Conservation (phyloP, 495 filamentous ascomycete species). For the Penicillium diatomitis region DNA sequence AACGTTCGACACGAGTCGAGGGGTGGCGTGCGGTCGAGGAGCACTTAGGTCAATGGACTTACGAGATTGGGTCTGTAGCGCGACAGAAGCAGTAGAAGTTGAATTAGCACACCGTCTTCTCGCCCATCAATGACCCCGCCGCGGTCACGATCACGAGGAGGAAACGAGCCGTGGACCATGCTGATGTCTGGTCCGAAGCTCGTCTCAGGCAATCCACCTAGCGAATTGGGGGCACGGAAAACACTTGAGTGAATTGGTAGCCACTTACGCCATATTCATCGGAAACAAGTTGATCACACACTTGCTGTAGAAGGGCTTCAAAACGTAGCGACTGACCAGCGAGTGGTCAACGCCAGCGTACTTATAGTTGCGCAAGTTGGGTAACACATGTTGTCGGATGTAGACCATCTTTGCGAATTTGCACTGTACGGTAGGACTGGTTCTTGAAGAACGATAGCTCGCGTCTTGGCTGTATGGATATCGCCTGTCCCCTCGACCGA, state of each 20-base stretch:
- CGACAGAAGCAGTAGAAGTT: constrained; percentile 11
- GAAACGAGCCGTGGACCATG: too few relatives aligned
- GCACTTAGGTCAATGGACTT: constrained; percentile 24
- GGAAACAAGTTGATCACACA: constrained; percentile 90
- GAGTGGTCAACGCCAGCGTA: constrained; percentile 89
- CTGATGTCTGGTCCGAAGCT: not conserved
- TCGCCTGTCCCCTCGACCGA: too few relatives aligned
- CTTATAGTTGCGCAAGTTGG: constrained; percentile 82
- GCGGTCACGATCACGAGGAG: too few relatives aligned
- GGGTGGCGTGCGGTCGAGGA: not conserved
- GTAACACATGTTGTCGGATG: constrained; percentile 82
- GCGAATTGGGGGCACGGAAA: not conserved
- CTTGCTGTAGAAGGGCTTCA: constrained; percentile 97
- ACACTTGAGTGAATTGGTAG: not conserved
- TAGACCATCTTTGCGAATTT: constrained; percentile 54
- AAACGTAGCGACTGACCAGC: constrained; percentile 74
- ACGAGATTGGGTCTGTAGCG: constrained; percentile 49
- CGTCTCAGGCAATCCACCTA: not conserved
- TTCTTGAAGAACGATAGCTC: too few relatives aligned
- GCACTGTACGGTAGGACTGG: too few relatives aligned
- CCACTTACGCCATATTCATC: constrained; percentile 80
- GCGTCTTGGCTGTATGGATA: too few relatives aligned
- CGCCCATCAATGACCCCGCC: not conserved
- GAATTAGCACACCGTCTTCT: constrained; percentile 9
- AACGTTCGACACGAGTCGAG: too few relatives aligned